phyloP scores from a whole-genome alignment of 2,329 filamentous ascomycete species.

The Dothistroma septosporum region DNA sequence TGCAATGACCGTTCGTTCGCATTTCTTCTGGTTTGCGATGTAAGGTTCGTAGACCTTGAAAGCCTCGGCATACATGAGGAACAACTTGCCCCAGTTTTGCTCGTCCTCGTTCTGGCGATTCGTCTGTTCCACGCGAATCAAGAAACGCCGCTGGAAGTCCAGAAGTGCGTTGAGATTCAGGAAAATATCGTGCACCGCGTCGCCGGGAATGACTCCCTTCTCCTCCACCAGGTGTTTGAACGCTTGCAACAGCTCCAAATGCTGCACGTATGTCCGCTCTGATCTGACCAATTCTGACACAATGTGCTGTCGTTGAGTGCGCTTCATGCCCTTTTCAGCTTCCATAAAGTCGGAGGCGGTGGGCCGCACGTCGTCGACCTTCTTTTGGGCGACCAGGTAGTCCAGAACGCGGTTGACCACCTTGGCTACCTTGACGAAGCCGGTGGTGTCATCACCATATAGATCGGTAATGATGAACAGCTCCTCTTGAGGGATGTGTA shows the following conservation, averaged over 20 bases:
- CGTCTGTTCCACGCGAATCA: slow-evolving; percentile 93
- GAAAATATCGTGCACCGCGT: slow-evolving; percentile 91
- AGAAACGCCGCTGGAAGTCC: slow-evolving; percentile 89
- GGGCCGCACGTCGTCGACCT: slow-evolving; percentile 56
- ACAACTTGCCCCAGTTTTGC: slow-evolving; percentile 95
- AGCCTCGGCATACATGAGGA: slow-evolving; percentile 75
- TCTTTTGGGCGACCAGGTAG: slow-evolving; percentile 71
- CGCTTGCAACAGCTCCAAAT: slow-evolving; percentile 88
- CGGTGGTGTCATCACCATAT: slow-evolving; percentile 90
- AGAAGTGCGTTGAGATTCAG: slow-evolving; percentile 91
- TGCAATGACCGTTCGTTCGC: slow-evolving; percentile 74
- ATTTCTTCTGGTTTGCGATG: slow-evolving; percentile 92
- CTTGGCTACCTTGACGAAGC: slow-evolving; percentile 93
- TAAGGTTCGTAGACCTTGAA: slow-evolving; percentile 96
- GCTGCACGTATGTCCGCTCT: slow-evolving; percentile 95
- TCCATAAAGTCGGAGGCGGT: slow-evolving; percentile 56
- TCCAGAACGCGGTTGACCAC: slow-evolving; percentile 92
- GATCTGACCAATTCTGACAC: slow-evolving; percentile 89
- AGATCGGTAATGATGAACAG: slow-evolving; percentile 91
- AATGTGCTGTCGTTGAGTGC: slow-evolving; percentile 78
- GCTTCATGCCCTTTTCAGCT: slow-evolving; percentile 45
- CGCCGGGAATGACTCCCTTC: slow-evolving; percentile 80
- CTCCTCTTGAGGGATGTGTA: slow-evolving; percentile 73
- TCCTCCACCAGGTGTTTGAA: slow-evolving; percentile 88
- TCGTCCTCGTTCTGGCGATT: slow-evolving; percentile 71